Evolutionary conservation across 2,329 filamentous ascomycete genomes (phyloP).

Genomic region (Alternaria novae-zelandiae): DNA sequence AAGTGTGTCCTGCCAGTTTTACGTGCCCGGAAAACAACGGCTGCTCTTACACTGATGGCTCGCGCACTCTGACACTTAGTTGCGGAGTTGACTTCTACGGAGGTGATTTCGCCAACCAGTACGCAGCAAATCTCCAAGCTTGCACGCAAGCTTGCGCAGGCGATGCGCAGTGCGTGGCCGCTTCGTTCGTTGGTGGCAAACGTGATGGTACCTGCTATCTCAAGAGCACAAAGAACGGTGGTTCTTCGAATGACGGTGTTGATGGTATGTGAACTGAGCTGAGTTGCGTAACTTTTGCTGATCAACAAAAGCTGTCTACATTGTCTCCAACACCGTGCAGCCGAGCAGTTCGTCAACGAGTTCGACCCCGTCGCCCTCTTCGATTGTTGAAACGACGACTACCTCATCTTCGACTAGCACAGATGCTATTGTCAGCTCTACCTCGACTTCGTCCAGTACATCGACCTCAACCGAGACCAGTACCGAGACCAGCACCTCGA

Average conservation of each 20-base stretch:
- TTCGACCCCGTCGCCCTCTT: background rate
- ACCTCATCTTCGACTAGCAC: background rate
- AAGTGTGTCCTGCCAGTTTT: background rate
- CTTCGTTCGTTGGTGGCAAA: background rate
- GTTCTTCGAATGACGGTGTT: background rate
- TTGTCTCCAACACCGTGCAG: background rate
- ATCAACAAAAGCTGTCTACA: background rate
- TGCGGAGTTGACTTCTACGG: background rate
- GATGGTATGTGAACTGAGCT: background rate
- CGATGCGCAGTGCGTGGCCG: background rate
- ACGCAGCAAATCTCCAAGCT: background rate
- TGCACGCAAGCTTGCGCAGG: background rate
- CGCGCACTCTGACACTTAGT: background rate
- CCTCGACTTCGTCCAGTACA: background rate
- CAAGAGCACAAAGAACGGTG: background rate
- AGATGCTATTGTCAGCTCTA: background rate
- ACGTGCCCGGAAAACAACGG: background rate
- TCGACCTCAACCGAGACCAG: background rate
- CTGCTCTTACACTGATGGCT: background rate
- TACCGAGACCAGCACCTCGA: background rate
- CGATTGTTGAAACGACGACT: background rate
- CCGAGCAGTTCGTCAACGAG: background rate
- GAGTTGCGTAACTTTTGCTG: background rate
- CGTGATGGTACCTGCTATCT: background rate
- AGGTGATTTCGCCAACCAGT: background rate